phyloP scores from a whole-genome alignment of 805 yeast species.

The Candida orba region DNA sequence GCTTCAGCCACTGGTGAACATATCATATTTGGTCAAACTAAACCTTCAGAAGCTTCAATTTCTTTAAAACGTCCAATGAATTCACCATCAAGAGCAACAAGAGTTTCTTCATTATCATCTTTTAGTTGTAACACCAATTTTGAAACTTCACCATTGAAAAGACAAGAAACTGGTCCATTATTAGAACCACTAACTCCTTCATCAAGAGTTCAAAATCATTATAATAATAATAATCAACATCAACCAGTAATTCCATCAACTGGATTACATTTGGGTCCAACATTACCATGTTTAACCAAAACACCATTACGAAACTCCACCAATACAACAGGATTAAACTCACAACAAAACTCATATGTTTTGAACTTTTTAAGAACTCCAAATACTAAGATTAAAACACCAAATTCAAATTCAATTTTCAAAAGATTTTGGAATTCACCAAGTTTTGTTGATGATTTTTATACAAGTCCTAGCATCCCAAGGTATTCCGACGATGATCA shows the following conservation, averaged over 20 bases:
- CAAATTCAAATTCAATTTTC: slow-evolving; percentile 30
- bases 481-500: slow-evolving; percentile 24
- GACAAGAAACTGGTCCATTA: slow-evolving; percentile 56
- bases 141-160: slow-evolving; percentile 53
- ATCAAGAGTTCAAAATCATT: slow-evolving; percentile 17
- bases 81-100: slow-evolving; percentile 10
- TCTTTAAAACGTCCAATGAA: neutral
- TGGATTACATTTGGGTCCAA: slow-evolving; percentile 1
- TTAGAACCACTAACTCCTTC: slow-evolving; percentile 60
- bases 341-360: slow-evolving; percentile 12
- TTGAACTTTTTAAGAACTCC: slow-evolving; percentile 24
- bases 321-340: slow-evolving; percentile 8
- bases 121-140: slow-evolving; percentile 60
- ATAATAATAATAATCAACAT: slow-evolving; percentile 1
- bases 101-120: slow-evolving; percentile 42
- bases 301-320: slow-evolving; percentile 27
- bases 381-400: slow-evolving; percentile 23
- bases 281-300: slow-evolving; percentile 26
- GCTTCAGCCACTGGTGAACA: slow-evolving; percentile 36
- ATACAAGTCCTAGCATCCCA: slow-evolving; percentile 40
- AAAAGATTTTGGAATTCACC: slow-evolving; percentile 61
- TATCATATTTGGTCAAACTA: slow-evolving; percentile 25
- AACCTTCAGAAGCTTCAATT: slow-evolving; percentile 4
- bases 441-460: slow-evolving; percentile 58
- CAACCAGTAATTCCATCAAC: neutral